These are phyloP conservation scores for Talaromyces liani DNA, from an alignment of 495 filamentous ascomycete genomes.

Conservation along the genomic window DNA sequence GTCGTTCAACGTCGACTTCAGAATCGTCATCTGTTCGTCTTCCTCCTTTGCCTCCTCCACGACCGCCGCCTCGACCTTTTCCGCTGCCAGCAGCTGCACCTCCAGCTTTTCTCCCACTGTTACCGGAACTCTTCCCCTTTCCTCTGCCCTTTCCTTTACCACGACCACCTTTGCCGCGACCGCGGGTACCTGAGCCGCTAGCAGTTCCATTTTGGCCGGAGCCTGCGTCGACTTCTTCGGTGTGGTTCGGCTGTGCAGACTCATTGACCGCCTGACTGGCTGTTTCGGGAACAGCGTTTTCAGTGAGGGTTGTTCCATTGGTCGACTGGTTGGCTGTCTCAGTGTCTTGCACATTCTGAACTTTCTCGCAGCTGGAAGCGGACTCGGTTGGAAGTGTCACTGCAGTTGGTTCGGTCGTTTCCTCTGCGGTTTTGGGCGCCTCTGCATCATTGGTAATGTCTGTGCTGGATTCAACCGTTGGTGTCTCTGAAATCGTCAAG, in stretches of 20 bases:
- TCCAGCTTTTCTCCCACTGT: background rate
- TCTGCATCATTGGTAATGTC: background rate
- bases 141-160: background rate
- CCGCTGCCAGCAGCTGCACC: conserved; percentile 4
- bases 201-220: background rate
- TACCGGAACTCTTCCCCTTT: background rate
- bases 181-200: background rate
- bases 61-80: conserved; percentile 29
- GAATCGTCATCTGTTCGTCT: conserved; percentile 25
- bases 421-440: background rate
- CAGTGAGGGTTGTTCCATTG: background rate
- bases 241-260: background rate
- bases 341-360: background rate
- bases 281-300: background rate
- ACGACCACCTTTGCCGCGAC: conserved; percentile 3
- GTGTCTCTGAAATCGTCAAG: background rate
- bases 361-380: background rate
- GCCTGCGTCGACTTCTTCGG: background rate
- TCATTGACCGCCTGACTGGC: background rate
- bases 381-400: background rate
- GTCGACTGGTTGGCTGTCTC: background rate
- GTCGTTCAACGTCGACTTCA: conserved; percentile 26
- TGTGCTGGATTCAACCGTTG: background rate
- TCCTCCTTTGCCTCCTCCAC: conserved; percentile 19
- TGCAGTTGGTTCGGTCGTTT: background rate